Conservation (phyloP, 2,329 filamentous ascomycete species). For the Knufia petricola region DNA sequence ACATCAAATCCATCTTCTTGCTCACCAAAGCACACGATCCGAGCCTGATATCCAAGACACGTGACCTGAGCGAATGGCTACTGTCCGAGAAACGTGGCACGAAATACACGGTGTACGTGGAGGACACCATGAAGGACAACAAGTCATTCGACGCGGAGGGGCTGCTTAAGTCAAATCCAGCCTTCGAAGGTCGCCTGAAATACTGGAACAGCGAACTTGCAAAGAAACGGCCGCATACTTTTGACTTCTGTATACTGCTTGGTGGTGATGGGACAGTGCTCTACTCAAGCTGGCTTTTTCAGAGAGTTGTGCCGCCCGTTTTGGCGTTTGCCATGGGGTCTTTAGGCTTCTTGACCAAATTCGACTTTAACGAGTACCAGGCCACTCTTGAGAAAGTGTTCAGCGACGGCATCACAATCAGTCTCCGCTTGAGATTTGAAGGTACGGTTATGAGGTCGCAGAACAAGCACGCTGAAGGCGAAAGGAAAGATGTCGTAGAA, state of each 20-base stretch:
- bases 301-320: slow-evolving; percentile 86
- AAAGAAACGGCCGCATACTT: slow-evolving; percentile 65
- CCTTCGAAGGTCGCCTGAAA: slow-evolving; percentile 51
- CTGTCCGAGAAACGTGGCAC: slow-evolving; percentile 58
- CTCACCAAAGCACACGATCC: slow-evolving; percentile 88
- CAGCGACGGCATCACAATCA: slow-evolving; percentile 75
- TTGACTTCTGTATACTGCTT: slow-evolving; percentile 87
- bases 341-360: slow-evolving; percentile 93
- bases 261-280: slow-evolving; percentile 93
- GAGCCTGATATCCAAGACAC: slow-evolving; percentile 64
- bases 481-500: slow-evolving; percentile 65
- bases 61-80: slow-evolving; percentile 72
- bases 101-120: slow-evolving; percentile 69
- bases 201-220: slow-evolving; percentile 82
- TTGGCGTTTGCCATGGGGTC: slow-evolving; percentile 86
- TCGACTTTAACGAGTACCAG: slow-evolving; percentile 72
- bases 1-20: slow-evolving; percentile 73
- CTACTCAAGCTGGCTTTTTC: slow-evolving; percentile 94
- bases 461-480: slow-evolving; percentile 28
- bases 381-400: slow-evolving; percentile 63
- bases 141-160: slow-evolving; percentile 64
- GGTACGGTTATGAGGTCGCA: slow-evolving; percentile 81
- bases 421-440: slow-evolving; percentile 79
- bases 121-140: slow-evolving; percentile 63
- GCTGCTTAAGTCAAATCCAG: slow-evolving; percentile 53